Base-by-base conservation (phyloP, 495 filamentous ascomycete species). In the Poronia punctata region DNA sequence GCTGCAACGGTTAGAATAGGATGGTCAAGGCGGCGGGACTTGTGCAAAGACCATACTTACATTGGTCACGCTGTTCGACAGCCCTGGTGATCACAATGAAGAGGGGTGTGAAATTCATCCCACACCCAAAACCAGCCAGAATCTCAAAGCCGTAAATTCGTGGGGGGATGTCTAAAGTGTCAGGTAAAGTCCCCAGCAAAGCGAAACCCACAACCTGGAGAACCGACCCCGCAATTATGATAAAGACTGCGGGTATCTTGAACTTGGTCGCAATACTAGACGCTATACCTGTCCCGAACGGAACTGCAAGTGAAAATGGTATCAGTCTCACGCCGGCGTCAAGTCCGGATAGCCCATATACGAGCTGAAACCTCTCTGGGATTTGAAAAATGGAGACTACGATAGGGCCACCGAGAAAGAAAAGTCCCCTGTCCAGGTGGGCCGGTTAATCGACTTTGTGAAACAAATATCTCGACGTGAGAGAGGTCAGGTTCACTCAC, bases 281-380 rank as follows among this genome's bases (percentile, higher is more conserved):
- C 6, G 49, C 51, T 6, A 70, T 24, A 11, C 39, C 51, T 0
- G 61, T 56, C 0, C 62, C 64, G 14, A 67, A 21, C 1, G 70
- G 59, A 19, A 12, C 48, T 34, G 24, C 53, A 29, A 43, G 55
- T 0, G 60, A 24, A 23, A 67, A 64, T 5, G 68, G 67, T 3
- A 75, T 53, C 21, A 82, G 49, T 11, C 66, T 49, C 6, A 77
- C 42, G 7, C 72, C 76, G 1, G 75, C 65, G 0, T 54, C 46
- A 1, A 62, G 25, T 1, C 57, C 35, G 38, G 46, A 59, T 38
- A 53, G 38, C 1, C 49, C 53, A 19, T 70, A 49, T 2, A 72
- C 64, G 5, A 71, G 39, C 34, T 75, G 65, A 24, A 71, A 69
- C 38, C 68, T 59, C 26, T 71, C 56, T 0, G 74, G 70, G 4